These are phyloP conservation scores for Penicillium salamii DNA, from an alignment of 495 filamentous ascomycete species.

Conservation along the genomic window DNA sequence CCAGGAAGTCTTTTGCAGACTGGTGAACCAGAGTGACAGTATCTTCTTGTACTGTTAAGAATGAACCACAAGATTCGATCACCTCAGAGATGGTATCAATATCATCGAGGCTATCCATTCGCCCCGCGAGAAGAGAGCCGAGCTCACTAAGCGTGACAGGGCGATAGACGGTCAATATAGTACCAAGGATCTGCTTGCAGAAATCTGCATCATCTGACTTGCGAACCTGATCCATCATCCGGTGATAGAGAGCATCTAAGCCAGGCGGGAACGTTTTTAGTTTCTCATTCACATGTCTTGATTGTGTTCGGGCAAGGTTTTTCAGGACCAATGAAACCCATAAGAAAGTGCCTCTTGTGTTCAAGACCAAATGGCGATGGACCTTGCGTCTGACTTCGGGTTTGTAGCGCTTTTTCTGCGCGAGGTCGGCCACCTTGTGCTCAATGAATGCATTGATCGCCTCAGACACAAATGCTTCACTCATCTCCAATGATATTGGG, in stretches of 20 bases:
- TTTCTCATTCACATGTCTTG: not conserved
- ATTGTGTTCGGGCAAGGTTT: slow-evolving; percentile 5
- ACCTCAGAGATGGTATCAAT: slow-evolving; percentile 3
- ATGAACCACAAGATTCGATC: slow-evolving; percentile 16
- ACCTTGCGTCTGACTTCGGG: slow-evolving; percentile 12
- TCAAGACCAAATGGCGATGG: slow-evolving; percentile 10
- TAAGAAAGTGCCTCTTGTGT: slow-evolving; percentile 31
- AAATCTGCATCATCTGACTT: slow-evolving; percentile 5
- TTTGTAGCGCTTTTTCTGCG: slow-evolving; percentile 9
- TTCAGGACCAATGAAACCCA: slow-evolving; percentile 33
- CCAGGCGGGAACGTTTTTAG: slow-evolving; percentile 17
- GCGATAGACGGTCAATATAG: slow-evolving; percentile 19
- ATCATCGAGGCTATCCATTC: not conserved
- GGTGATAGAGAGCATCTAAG: slow-evolving; percentile 10
- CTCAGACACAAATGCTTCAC: slow-evolving; percentile 11
- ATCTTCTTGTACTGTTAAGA: not conserved
- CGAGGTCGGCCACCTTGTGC: slow-evolving; percentile 24
- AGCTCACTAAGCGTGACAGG: slow-evolving; percentile 27
- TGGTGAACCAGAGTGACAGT: slow-evolving; percentile 4
- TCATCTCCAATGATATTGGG: slow-evolving; percentile 23
- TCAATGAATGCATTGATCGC: slow-evolving; percentile 32
- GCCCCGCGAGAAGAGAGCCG: slow-evolving; percentile 15
- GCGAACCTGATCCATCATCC: slow-evolving; percentile 15
- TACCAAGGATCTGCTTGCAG: slow-evolving; percentile 13
- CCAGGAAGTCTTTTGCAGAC: slow-evolving; percentile 14